Conservation (phyloP, 2,329 filamentous ascomycete genomes). For the Magnaporthiopsis incrustans region DNA sequence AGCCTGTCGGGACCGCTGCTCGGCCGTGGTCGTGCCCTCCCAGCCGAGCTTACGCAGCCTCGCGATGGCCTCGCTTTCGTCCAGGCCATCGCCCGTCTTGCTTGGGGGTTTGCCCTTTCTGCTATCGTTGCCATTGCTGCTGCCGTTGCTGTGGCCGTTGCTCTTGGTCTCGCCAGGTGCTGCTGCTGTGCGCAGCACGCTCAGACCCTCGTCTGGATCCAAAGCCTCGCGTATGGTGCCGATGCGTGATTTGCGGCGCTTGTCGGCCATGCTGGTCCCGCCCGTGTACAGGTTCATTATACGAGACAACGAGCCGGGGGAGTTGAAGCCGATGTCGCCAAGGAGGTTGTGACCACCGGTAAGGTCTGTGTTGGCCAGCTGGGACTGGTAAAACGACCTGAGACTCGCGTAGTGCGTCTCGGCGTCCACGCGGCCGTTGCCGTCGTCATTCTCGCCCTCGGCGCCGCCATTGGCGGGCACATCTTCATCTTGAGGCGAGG, state of each 20-base stretch:
- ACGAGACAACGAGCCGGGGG: constrained; percentile 72
- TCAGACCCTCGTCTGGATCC: constrained; percentile 61
- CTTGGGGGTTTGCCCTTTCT: neutral
- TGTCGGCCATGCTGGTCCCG: constrained; percentile 50
- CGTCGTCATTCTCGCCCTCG: constrained; percentile 18
- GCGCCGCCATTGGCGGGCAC: neutral
- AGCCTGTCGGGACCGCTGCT: constrained; percentile 40
- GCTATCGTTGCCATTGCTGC: neutral
- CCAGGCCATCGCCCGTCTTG: constrained; percentile 30
- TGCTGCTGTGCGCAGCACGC: constrained; percentile 27
- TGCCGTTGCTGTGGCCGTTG: neutral
- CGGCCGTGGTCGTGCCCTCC: constrained; percentile 48
- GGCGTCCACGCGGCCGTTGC: constrained; percentile 43
- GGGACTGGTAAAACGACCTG: constrained; percentile 72
- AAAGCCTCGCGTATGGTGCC: constrained; percentile 76
- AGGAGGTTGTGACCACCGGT: constrained; percentile 35
- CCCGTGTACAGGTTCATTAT: constrained; percentile 85
- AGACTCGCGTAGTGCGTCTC: constrained; percentile 69
- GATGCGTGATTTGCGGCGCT: constrained; percentile 59
- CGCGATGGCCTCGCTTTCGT: constrained; percentile 54
- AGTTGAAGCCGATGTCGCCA: constrained; percentile 54
- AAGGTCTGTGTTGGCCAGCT: constrained; percentile 55
- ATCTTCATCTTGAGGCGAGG: neutral
- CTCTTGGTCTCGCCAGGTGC: neutral
- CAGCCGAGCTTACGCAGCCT: constrained; percentile 53